Base-by-base conservation (phyloP, 352 stramenopile species). In the Globisporangium cystogenes region DNA sequence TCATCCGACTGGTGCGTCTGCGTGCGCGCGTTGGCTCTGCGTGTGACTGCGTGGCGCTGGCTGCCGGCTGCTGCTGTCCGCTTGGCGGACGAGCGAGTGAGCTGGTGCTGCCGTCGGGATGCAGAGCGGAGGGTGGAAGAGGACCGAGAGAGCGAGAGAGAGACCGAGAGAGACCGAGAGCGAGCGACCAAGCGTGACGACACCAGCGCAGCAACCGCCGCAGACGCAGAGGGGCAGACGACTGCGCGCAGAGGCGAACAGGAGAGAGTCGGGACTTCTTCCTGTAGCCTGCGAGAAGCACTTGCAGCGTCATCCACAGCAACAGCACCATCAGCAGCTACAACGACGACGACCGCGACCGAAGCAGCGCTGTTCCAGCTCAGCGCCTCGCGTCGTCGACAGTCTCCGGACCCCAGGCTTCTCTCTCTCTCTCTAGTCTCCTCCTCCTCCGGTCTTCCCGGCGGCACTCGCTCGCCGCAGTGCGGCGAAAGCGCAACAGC, bases 1-100 rank as follows among this genome's bases (percentile, higher is more conserved):
- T 88, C 75, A 82, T 87, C 72, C 80, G 61, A 90, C 77, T 88
- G 80, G 80, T 90, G 86, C 73, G 80, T 88, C 35, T 40, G 60
- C 49, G 63, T 61, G 53, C 41, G 42, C n/a, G 44, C n/a, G n/a
- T n/a, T 23, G 51, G 48, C 21, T 16, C 53, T 48, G 43, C 21
- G 18, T 21, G 21, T 20, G 27, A 18, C 23, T 16, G 39, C 27
- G 21, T 53, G 33, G 15, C 14, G 31, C 31, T 11, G 31, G 7
- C 31, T 36, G 31, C 31, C 15, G 31, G n/a, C n/a, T n/a, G 31
- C n/a, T 8, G 7, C 12, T 45, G 10, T 27, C n/a, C n/a, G n/a
- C n/a, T n/a, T 15, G 46, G 12, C 12, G 6, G 12, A 11, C 12
- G 23, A 15, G 29, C 18, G 36, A 18, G 27, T 23, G 43, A 31